These are phyloP conservation scores for Alternaria hordeiaustralica DNA, from an alignment of 2,329 filamentous ascomycete species.

Conservation along the genomic window DNA sequence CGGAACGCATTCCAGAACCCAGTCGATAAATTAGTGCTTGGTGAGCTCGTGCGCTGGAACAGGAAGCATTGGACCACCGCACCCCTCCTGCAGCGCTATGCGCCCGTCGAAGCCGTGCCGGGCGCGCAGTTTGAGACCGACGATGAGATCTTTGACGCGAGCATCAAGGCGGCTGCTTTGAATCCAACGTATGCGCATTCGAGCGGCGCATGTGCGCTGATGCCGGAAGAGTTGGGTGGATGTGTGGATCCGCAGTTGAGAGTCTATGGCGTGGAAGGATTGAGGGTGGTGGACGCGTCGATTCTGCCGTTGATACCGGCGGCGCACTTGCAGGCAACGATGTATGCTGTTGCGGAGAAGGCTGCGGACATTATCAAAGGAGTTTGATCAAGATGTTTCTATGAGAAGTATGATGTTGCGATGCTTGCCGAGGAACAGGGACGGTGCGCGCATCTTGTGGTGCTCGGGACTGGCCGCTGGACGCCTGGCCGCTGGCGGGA, in stretches of 20 bases:
- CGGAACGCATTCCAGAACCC: slow-evolving; percentile 41
- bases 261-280: slow-evolving; percentile 23
- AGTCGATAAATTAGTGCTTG: slow-evolving; percentile 38
- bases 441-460: too few species aligned
- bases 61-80: slow-evolving; percentile 36
- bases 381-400: not conserved
- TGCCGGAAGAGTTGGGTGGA: slow-evolving; percentile 29
- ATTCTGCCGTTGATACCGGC: slow-evolving; percentile 26
- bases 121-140: slow-evolving; percentile 25
- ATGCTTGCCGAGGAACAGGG: not conserved
- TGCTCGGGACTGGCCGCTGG: too few species aligned
- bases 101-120: slow-evolving; percentile 37
- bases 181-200: slow-evolving; percentile 21
- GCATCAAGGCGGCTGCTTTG: slow-evolving; percentile 5
- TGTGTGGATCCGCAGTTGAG: slow-evolving; percentile 19
- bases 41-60: slow-evolving; percentile 41
- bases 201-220: slow-evolving; percentile 25
- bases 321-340: slow-evolving; percentile 29
- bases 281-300: slow-evolving; percentile 34
- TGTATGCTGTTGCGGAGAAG: slow-evolving; percentile 37
- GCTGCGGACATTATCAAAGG: slow-evolving; percentile 35
- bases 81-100: slow-evolving; percentile 37
- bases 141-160: slow-evolving; percentile 18
- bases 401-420: too few species aligned
- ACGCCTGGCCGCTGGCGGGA: too few species aligned